phyloP scores from a whole-genome alignment of 805 yeast genomes.

The Candida arabinofermentans region DNA sequence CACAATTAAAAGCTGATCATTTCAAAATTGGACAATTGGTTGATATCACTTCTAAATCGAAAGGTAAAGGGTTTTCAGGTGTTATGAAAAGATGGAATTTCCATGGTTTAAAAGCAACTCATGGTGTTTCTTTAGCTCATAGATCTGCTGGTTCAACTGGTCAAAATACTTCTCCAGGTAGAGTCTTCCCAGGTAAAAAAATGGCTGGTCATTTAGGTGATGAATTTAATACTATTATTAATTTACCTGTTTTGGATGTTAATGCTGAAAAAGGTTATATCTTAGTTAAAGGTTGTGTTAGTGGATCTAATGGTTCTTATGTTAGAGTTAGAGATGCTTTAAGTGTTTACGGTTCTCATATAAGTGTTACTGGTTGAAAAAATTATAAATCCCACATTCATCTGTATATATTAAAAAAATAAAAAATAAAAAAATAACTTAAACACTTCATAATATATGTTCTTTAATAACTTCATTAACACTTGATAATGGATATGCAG shows the following conservation, averaged over 20 bases:
- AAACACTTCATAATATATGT: background rate
- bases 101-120: conserved; percentile 85
- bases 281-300: conserved; percentile 82
- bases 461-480: conserved; percentile 37
- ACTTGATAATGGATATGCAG: conserved; percentile 49
- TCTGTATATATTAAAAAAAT: conserved; percentile 1
- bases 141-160: conserved; percentile 98
- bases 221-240: conserved; percentile 66
- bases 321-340: conserved; percentile 80
- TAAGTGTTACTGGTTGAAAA: conserved; percentile 9
- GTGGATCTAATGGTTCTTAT: conserved; percentile 78
- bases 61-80: conserved; percentile 97
- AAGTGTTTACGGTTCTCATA: conserved; percentile 35
- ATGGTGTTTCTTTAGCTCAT: conserved; percentile 91
- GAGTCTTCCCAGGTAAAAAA: conserved; percentile 93
- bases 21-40: conserved; percentile 80
- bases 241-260: conserved; percentile 70
- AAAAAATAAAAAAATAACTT: background rate
- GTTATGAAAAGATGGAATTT: conserved; percentile 96
- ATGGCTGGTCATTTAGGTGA: conserved; percentile 99
- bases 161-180: conserved; percentile 92
- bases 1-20: conserved; percentile 76
- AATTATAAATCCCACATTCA: background rate
- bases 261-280: conserved; percentile 80
- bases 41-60: conserved; percentile 72